Evolutionary conservation across 257 asterid species (phyloP), one percentile per base, ranked within the genome.

Genomic region (Nicotiana tomentosiformis): DNA sequence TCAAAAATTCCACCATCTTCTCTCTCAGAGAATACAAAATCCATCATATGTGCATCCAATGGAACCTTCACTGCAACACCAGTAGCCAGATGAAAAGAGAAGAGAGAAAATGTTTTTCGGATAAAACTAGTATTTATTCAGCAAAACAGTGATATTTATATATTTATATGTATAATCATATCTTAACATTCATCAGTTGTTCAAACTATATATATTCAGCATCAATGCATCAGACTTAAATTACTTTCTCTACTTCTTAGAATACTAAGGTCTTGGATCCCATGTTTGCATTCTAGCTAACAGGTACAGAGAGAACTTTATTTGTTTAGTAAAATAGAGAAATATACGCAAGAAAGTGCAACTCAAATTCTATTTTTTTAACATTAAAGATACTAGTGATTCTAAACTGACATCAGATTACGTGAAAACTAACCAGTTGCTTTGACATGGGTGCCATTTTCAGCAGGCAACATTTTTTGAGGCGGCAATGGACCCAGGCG

Each of bases 21-120:
- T 66, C 87, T 91, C 91, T 94, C 99, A 49, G 98, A 94, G 92
- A 96, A 96, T 77, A 96, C 99, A 88, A 96, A 96, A 86, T 96
- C 99, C 92, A 96, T 90, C 95, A 90, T 85, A 86, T 93, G 91
- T 85, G 98, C 98, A 89, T 96, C 99, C 90, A 93, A 74, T 20
- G 98, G 99, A 89, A 96, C 95, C 89, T 91, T 92, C 86, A 96
- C 98, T 96, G 95, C 76, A 81, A 88, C 80, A 83, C 43, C 86
- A 72, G 69, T 66, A 81, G 80, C 83, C 80, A 67, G 66, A 55
- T 64, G 43, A 69, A 66, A 76, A 23, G 81, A 29, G 79, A 67
- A 72, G 11, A 83, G 81, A 69, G 85, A 83, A 82, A 14, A 51
- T 81, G 82, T 72, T 77, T 49, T 53, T 35, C 12, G 7, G 76